Conservation (phyloP, 495 filamentous ascomycete genomes). For the Sporormia fimetaria region DNA sequence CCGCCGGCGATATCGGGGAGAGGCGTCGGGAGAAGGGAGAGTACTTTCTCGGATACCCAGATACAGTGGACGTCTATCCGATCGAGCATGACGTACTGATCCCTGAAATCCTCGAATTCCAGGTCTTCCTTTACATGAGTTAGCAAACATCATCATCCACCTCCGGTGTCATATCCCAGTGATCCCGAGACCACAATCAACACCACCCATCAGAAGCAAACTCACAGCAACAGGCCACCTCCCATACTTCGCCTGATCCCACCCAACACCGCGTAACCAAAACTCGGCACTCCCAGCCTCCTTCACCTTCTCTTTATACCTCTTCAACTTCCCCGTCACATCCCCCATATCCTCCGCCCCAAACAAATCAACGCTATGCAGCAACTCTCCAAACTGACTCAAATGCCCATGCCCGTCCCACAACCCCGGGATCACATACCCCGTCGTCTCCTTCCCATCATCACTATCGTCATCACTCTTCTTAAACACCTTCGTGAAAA, state of each 20-base stretch:
- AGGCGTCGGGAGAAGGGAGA: slow-evolving; percentile 42
- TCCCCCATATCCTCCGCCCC: slow-evolving; percentile 41
- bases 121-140: slow-evolving; percentile 37
- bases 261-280: slow-evolving; percentile 53
- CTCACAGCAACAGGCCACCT: slow-evolving; percentile 51
- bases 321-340: slow-evolving; percentile 36
- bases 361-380: slow-evolving; percentile 49
- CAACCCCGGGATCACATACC: slow-evolving; percentile 46
- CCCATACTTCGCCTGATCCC: slow-evolving; percentile 53
- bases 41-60: slow-evolving; percentile 49
- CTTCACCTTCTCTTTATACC: slow-evolving; percentile 36
- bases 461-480: slow-evolving; percentile 5
- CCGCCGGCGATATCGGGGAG: slow-evolving; percentile 47
- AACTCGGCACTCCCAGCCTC: slow-evolving; percentile 36
- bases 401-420: slow-evolving; percentile 59
- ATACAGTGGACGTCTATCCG: slow-evolving; percentile 56
- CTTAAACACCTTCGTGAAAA: slow-evolving; percentile 12
- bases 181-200: too few species aligned
- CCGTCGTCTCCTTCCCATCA: slow-evolving; percentile 14
- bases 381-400: slow-evolving; percentile 51
- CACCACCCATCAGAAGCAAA: slow-evolving; percentile 24
- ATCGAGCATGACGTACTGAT: slow-evolving; percentile 53
- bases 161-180: too few species aligned
- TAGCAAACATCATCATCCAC: too few species aligned
- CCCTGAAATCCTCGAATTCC: slow-evolving; percentile 38